Evolutionary conservation across 129 eudicot species (phyloP).

Genomic region (Tanacetum coccineum): DNA sequence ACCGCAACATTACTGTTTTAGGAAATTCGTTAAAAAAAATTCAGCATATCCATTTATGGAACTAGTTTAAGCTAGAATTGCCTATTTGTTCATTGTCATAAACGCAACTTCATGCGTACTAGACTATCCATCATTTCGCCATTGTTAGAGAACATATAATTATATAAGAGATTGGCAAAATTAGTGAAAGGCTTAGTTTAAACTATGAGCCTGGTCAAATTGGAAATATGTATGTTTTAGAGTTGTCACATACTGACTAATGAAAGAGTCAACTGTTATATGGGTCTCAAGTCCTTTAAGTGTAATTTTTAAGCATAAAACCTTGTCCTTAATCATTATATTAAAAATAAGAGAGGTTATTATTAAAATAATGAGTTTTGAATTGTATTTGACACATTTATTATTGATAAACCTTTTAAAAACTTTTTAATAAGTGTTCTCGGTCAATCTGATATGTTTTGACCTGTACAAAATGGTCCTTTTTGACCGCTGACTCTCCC

Average conservation of each 20-base stretch:
- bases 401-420: not conserved
- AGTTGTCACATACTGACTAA: not conserved
- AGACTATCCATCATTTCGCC: not conserved
- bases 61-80: not conserved
- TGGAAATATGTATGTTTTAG: not conserved
- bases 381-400: not conserved
- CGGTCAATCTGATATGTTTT: not conserved
- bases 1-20: not conserved
- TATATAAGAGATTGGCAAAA: too few relatives aligned
- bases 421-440: not conserved
- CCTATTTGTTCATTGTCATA: not conserved
- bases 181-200: not conserved
- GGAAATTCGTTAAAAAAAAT: not conserved
- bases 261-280: not conserved
- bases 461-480: too few relatives aligned
- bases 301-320: not conserved
- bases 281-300: not conserved
- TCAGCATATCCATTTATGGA: conserved; percentile 11
- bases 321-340: not conserved
- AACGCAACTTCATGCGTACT: conserved; percentile 7
- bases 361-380: not conserved
- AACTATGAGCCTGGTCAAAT: not conserved
- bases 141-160: not conserved
- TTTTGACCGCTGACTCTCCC: not conserved
- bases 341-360: too few relatives aligned